Evolutionary conservation across 192 early-diverging fungal genomes (phyloP).

Genomic region (Endogone sp.): DNA sequence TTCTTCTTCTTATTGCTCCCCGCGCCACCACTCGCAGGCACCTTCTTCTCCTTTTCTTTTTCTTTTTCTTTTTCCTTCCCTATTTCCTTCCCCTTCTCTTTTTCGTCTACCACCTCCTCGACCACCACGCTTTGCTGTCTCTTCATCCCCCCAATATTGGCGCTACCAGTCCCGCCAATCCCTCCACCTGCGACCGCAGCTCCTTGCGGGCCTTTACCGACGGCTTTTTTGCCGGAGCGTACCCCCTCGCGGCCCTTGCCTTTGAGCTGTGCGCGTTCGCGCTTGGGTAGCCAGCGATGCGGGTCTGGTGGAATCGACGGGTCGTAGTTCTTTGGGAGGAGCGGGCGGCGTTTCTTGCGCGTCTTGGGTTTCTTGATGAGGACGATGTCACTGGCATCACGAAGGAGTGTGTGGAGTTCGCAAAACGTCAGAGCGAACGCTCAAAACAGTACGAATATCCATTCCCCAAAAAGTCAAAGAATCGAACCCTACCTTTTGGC

Average conservation of each 20-base stretch:
- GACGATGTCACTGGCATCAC: background rate
- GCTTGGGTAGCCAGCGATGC: conserved; percentile 69
- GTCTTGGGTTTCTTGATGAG: conserved; percentile 28
- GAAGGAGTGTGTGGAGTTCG: too few relatives aligned
- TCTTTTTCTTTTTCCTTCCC: background rate
- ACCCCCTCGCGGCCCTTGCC: conserved; percentile 39
- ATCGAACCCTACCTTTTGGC: conserved; percentile 16
- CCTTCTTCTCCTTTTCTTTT: background rate
- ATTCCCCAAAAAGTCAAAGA: background rate
- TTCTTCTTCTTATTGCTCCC: too few relatives aligned
- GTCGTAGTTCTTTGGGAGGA: conserved; percentile 57
- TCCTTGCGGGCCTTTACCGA: conserved; percentile 62
- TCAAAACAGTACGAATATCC: too few relatives aligned
- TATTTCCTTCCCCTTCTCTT: background rate
- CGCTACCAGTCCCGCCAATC: conserved; percentile 68
- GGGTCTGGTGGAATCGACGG: conserved; percentile 49
- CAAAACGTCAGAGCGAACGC: too few relatives aligned
- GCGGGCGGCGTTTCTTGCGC: conserved; percentile 51
- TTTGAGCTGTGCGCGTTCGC: conserved; percentile 52
- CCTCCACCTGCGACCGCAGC: conserved; percentile 59
- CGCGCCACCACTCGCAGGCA: background rate
- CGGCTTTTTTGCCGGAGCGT: conserved; percentile 41
- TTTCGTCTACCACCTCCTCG: background rate
- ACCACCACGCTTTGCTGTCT: background rate
- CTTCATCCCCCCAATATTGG: conserved; percentile 54